phyloP scores from a whole-genome alignment of 1,284 basidiomycete species.

The Mycena citricolor region DNA sequence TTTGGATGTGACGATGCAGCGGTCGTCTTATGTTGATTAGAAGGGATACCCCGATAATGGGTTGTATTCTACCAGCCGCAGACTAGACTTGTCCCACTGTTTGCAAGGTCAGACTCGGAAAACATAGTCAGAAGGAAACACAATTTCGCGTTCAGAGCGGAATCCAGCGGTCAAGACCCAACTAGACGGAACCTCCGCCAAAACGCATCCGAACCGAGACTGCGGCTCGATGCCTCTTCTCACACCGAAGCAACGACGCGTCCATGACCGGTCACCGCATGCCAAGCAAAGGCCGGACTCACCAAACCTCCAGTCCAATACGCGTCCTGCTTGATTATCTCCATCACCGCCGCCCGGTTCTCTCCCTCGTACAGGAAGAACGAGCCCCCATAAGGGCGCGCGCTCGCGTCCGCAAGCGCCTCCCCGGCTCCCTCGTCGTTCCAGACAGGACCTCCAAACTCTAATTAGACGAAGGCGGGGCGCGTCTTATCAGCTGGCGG shows the following conservation, averaged over 20 bases:
- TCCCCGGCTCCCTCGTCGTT: constrained; percentile 13
- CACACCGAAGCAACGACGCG: too few species aligned
- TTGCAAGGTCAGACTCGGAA: too few species aligned
- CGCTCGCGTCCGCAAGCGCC: background rate
- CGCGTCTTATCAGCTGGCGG: background rate
- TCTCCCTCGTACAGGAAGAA: constrained; percentile 18
- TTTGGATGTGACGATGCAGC: background rate
- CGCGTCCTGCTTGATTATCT: constrained; percentile 9
- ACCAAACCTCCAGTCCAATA: constrained; percentile 14
- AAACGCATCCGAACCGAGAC: background rate
- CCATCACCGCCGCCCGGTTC: constrained; percentile 7
- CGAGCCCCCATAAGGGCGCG: constrained; percentile 10
- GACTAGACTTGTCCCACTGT: constrained; percentile 16
- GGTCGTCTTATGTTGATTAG: constrained; percentile 1
- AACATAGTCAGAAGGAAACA: too few species aligned
- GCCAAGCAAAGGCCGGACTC: background rate
- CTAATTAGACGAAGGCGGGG: constrained; percentile 1
- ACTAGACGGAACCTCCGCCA: too few species aligned
- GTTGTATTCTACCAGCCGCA: constrained; percentile 10
- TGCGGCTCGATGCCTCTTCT: too few species aligned
- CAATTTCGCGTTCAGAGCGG: too few species aligned
- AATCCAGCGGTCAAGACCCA: too few species aligned
- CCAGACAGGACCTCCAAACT: constrained; percentile 16
- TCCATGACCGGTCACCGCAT: too few species aligned
- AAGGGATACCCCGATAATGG: constrained; percentile 12